phyloP scores from a whole-genome alignment of 2,329 filamentous ascomycete species.

The Myriosclerotinia duriaeana region DNA sequence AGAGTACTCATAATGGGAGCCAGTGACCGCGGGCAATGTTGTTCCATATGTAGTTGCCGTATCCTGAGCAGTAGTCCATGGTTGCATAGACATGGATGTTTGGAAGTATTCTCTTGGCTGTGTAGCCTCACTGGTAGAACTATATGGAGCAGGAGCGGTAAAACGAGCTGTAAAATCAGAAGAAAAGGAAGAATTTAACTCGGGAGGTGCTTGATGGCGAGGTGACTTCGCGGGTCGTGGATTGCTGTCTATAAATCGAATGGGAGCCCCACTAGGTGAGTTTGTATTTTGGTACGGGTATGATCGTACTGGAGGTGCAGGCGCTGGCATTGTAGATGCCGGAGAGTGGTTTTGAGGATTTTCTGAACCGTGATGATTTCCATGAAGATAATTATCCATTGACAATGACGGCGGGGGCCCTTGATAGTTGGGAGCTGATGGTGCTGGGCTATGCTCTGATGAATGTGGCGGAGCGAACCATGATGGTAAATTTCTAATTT shows the following conservation, averaged over 20 bases:
- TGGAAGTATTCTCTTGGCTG: conserved; percentile 35
- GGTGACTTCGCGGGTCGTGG: conserved; percentile 40
- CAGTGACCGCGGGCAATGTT: conserved; percentile 24
- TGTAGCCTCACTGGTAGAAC: conserved; percentile 26
- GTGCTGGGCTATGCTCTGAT: conserved; percentile 35
- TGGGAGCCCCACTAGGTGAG: conserved; percentile 23
- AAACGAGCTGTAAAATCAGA: conserved; percentile 34
- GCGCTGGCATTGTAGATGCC: conserved; percentile 26
- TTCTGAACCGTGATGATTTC: conserved; percentile 32
- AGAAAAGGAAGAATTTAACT: conserved; percentile 29
- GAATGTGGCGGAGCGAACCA: conserved; percentile 34
- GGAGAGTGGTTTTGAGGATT: conserved; percentile 30
- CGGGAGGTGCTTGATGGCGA: conserved; percentile 36
- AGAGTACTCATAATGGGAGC: conserved; percentile 35
- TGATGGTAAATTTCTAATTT: conserved; percentile 28
- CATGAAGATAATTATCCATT: conserved; percentile 37
- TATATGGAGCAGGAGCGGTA: conserved; percentile 32
- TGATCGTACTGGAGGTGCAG: conserved; percentile 20
- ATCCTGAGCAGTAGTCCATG: conserved; percentile 36
- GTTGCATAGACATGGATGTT: conserved; percentile 28
- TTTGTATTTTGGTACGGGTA: conserved; percentile 22
- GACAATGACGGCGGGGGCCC: conserved; percentile 26
- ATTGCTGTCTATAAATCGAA: conserved; percentile 38
- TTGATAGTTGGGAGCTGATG: conserved; percentile 35
- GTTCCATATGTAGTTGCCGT: conserved; percentile 31